These are phyloP conservation scores for Sugiyamaella pinicola DNA, from an alignment of 1,139 yeast genomes.

Conservation along the genomic window DNA sequence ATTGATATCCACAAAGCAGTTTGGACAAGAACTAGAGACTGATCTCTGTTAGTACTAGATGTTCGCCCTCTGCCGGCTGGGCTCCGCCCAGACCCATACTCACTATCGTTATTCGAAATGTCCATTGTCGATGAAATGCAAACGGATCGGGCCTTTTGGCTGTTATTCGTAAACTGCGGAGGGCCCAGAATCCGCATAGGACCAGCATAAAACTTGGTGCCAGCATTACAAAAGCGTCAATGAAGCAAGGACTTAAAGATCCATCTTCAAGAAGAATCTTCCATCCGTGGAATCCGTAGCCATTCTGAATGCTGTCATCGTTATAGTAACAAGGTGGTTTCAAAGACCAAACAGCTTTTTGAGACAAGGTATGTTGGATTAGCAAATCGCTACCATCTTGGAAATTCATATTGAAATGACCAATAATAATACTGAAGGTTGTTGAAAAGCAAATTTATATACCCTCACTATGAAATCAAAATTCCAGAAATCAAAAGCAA, in stretches of 20 bases:
- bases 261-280: conserved; percentile 58
- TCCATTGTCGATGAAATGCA: conserved; percentile 10
- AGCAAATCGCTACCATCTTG: conserved; percentile 4
- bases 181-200: conserved; percentile 52
- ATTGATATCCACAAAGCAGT: conserved; percentile 23
- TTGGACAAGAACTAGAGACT: conserved; percentile 32
- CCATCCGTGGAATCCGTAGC: conserved; percentile 55
- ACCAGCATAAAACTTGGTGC: conserved; percentile 55
- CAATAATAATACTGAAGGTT: too few species aligned
- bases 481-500: too few species aligned
- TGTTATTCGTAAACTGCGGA: conserved; percentile 29
- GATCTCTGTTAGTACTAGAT: too few species aligned
- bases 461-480: too few species aligned
- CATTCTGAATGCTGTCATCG: background rate
- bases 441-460: too few species aligned
- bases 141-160: background rate
- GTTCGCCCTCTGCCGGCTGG: too few species aligned
- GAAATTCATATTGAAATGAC: conserved; percentile 3
- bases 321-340: conserved; percentile 11
- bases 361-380: background rate
- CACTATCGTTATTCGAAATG: conserved; percentile 21
- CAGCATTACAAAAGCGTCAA: conserved; percentile 65
- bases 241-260: conserved; percentile 78
- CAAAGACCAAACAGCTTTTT: background rate
- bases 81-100: too few species aligned